These are phyloP conservation scores for Mycena venus DNA, from an alignment of 768 basidiomycete species.

Conservation along the genomic window DNA sequence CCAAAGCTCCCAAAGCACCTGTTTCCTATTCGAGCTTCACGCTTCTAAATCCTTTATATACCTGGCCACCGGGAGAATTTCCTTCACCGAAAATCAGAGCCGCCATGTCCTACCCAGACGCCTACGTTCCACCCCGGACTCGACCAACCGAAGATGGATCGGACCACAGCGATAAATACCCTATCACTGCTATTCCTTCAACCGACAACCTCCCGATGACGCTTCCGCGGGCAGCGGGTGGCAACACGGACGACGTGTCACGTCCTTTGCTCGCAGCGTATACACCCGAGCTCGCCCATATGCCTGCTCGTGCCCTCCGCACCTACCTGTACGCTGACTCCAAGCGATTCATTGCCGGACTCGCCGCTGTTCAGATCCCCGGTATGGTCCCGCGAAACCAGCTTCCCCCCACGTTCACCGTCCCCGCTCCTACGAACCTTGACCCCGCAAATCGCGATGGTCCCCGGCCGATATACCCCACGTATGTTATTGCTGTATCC, in stretches of 20 bases:
- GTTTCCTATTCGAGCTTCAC: background rate
- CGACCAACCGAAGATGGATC: background rate
- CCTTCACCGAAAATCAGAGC: background rate
- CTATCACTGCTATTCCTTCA: background rate
- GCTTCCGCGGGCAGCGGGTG: background rate
- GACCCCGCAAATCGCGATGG: background rate
- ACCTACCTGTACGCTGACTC: constrained; percentile 25
- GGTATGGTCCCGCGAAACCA: background rate
- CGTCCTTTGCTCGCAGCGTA: constrained; percentile 53
- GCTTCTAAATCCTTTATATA: background rate
- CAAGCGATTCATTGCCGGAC: background rate
- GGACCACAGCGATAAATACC: background rate
- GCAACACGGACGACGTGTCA: constrained; percentile 47
- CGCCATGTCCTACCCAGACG: background rate
- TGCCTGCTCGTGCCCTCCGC: constrained; percentile 60
- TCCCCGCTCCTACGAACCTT: background rate
- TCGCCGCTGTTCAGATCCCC: constrained; percentile 2
- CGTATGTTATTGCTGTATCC: constrained; percentile 17
- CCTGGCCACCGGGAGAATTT: background rate
- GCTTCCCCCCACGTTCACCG: background rate
- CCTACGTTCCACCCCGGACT: background rate
- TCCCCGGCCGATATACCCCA: background rate
- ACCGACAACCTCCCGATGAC: background rate
- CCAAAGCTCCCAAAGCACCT: constrained; percentile 4
- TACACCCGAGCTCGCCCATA: constrained; percentile 55